These are phyloP conservation scores for Thymus quinquecostatus DNA, from an alignment of 257 asterid genomes.

Conservation along the genomic window DNA sequence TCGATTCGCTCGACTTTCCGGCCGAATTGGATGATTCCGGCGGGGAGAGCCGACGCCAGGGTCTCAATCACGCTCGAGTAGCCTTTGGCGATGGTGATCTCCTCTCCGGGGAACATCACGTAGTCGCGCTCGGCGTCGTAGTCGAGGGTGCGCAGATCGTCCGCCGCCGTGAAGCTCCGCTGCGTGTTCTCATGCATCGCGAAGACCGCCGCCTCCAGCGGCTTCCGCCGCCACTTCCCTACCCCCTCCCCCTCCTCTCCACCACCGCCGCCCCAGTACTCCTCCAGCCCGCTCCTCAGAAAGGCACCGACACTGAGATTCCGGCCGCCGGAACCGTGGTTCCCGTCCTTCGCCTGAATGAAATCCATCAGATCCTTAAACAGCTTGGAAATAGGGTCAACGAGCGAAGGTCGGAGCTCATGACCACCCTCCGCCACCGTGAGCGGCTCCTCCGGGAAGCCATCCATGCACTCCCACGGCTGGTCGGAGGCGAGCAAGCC, in stretches of 20 bases:
- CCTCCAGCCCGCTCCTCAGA: conserved; percentile 60
- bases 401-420: conserved; percentile 46
- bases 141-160: conserved; percentile 56
- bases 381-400: conserved; percentile 53
- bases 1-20: conserved; percentile 58
- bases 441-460: conserved; percentile 40
- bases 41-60: conserved; percentile 67
- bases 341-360: conserved; percentile 41
- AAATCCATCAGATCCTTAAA: conserved; percentile 63
- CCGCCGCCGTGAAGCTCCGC: conserved; percentile 69
- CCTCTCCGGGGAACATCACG: conserved; percentile 73
- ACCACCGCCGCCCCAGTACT: conserved; percentile 39
- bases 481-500: conserved; percentile 45
- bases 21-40: conserved; percentile 62
- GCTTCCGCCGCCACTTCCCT: conserved; percentile 53
- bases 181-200: conserved; percentile 69
- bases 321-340: not conserved
- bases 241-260: conserved; percentile 27
- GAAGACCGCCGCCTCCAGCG: conserved; percentile 55
- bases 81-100: conserved; percentile 72
- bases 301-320: conserved; percentile 54
- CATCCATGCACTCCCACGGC: conserved; percentile 87
- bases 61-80: conserved; percentile 59
- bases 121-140: conserved; percentile 68
- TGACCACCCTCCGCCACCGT: conserved; percentile 71